phyloP scores from a whole-genome alignment of 2,329 filamentous ascomycete genomes.

The Fonsecaea erecta region DNA sequence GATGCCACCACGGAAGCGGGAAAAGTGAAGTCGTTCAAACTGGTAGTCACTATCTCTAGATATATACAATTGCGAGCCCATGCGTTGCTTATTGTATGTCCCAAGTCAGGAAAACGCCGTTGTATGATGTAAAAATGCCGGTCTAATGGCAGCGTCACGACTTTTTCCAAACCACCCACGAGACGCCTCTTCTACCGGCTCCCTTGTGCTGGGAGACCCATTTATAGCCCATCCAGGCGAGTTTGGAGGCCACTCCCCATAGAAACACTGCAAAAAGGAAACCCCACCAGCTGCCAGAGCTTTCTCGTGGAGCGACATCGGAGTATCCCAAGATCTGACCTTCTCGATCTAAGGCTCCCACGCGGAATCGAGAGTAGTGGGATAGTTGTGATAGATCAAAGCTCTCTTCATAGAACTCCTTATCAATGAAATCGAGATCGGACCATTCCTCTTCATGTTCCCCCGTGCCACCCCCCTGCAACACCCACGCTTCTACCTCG shows the following conservation, averaged over 20 bases:
- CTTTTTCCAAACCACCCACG: constrained; percentile 18
- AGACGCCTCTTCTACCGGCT: constrained; percentile 5
- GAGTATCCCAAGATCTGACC: constrained; percentile 24
- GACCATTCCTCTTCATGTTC: constrained; percentile 20
- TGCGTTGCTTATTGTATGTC: not conserved
- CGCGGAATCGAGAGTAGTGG: constrained; percentile 25
- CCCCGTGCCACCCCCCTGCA: constrained; percentile 23
- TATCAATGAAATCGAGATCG: constrained; percentile 30
- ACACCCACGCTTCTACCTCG: constrained; percentile 40
- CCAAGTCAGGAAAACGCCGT: not conserved
- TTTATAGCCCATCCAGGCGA: constrained; percentile 16
- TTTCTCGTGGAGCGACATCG: constrained; percentile 14
- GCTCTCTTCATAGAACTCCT: constrained; percentile 30
- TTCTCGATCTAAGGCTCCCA: constrained; percentile 25
- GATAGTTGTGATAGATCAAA: constrained; percentile 22
- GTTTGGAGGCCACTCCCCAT: constrained; percentile 10
- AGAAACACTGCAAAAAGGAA: constrained; percentile 12
- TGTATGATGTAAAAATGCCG: not conserved
- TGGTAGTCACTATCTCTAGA: not conserved
- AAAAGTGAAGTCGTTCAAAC: not conserved
- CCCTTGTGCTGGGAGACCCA: constrained; percentile 10
- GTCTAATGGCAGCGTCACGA: not conserved
- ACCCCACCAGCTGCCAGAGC: constrained; percentile 18
- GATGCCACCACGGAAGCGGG: not conserved
- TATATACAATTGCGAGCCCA: not conserved